Evolutionary conservation across 768 basidiomycete genomes (phyloP).

Genomic region (Wakefieldia striispora): DNA sequence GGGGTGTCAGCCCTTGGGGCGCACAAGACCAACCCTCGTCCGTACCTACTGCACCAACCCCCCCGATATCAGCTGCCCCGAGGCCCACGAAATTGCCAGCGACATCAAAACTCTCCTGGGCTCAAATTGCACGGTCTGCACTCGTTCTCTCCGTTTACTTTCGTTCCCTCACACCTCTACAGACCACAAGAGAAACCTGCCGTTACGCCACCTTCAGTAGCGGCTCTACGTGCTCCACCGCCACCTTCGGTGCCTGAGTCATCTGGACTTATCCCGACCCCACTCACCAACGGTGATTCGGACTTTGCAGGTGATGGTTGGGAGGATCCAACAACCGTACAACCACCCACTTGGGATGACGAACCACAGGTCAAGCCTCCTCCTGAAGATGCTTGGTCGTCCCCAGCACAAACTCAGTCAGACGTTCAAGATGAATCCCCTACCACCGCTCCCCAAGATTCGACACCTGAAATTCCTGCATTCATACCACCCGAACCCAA

Average conservation of each 20-base stretch:
- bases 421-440: slow-evolving; percentile 21
- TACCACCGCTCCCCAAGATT: slow-evolving; percentile 30
- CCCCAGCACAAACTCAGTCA: slow-evolving; percentile 30
- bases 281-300: slow-evolving; percentile 31
- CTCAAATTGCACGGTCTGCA: slow-evolving; percentile 67
- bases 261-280: slow-evolving; percentile 24
- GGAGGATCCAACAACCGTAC: slow-evolving; percentile 74
- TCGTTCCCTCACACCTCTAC: slow-evolving; percentile 4
- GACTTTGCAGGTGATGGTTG: slow-evolving; percentile 45
- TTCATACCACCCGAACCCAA: slow-evolving; percentile 20
- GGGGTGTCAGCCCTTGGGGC: slow-evolving; percentile 32
- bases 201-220: slow-evolving; percentile 35
- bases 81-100: slow-evolving; percentile 57
- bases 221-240: slow-evolving; percentile 12
- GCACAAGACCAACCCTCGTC: slow-evolving; percentile 39
- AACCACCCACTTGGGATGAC: slow-evolving; percentile 71
- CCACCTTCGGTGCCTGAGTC: slow-evolving; percentile 23
- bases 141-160: background rate
- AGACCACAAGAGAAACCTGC: slow-evolving; percentile 68
- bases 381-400: slow-evolving; percentile 31
- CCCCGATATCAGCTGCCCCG: slow-evolving; percentile 20
- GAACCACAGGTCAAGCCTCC: slow-evolving; percentile 47
- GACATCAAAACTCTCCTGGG: slow-evolving; percentile 81
- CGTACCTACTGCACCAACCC: slow-evolving; percentile 18
- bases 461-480: slow-evolving; percentile 19